A percentile compares a stretch with the other conserved stretches of the same genome.
Evolutionary conservation across 352 stramenopile species (phyloP).

Genomic region (Pythium guiyangense): DNA sequence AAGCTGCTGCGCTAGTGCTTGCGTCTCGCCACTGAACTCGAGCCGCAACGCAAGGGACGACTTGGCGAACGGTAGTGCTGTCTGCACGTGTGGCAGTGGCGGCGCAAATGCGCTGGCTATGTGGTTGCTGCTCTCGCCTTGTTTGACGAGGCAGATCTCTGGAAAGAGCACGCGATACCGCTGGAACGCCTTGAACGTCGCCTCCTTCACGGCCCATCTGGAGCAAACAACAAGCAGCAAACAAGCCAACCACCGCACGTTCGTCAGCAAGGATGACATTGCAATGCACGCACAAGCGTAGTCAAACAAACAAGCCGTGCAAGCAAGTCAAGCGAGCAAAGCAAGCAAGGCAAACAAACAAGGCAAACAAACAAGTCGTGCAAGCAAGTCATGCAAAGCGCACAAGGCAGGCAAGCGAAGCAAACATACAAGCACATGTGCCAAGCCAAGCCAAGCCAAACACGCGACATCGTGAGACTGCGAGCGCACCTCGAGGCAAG

Average conservation of each 20-base stretch:
- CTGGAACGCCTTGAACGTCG: constrained; percentile 81
- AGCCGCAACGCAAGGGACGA: constrained; percentile 38
- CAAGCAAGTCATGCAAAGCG: too few species aligned
- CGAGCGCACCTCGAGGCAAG: constrained; percentile 51
- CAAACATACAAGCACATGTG: too few species aligned
- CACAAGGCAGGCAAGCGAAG: too few species aligned
- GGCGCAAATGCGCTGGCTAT: background rate
- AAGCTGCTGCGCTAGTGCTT: constrained; percentile 45
- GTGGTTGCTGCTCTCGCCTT: constrained; percentile 4
- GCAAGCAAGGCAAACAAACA: too few species aligned
- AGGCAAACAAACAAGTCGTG: too few species aligned
- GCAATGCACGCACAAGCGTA: too few species aligned
- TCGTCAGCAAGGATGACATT: background rate
- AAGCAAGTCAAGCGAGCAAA: too few species aligned
- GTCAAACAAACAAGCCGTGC: too few species aligned
- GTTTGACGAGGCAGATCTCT: constrained; percentile 41
- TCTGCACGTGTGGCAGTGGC: constrained; percentile 14
- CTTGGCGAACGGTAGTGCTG: constrained; percentile 21
- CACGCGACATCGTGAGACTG: background rate
- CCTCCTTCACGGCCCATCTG: constrained; percentile 82
- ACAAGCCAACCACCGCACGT: background rate
- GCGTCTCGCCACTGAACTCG: constrained; percentile 56
- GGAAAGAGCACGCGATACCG: constrained; percentile 73
- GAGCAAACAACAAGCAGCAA: background rate
- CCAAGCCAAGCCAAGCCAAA: too few species aligned